Evolutionary conservation across 768 basidiomycete genomes (phyloP), one percentile per base, ranked within the genome.

Genomic region (Trametes elegans): DNA sequence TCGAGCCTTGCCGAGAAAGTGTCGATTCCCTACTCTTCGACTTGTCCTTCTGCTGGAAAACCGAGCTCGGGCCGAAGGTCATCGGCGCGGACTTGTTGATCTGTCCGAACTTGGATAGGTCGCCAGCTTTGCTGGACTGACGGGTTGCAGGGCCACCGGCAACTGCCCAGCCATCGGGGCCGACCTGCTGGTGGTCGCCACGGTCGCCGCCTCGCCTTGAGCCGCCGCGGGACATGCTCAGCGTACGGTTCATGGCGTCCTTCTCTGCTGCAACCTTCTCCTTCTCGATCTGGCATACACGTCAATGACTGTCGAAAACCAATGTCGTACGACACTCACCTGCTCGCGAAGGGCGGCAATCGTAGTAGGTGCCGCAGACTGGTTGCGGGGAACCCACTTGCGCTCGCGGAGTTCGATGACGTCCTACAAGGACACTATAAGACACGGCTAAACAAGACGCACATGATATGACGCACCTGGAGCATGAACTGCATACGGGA

Each of bases 401-500:
- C 87, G 84, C 26, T 83, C 81, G 46, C 94, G 88, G 39, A 95
- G 77, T 66, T 98, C 96, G 52, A 95, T 81, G 46, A 97, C 78
- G 73, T 98, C 96, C 94, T 98, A 64, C 7, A 35, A 18, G 43
- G 32, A 42, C 27, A 39, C 27, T 31, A 11, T n/a, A n/a, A n/a
- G n/a, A n/a, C n/a, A 56, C 51, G 7, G 40, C 18, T 1, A 11
- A n/a, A 42, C 32, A 50, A 49, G 23, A 11, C 27, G 21, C 42
- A 9, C n/a, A 2, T 18, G 13, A 7, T 57, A 49, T 10, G 23
- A 74, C 81, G 52, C 57, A 96, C 95, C 84, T 92, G 84, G 53
- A 99, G 79, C 94, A 98, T 97, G 73, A 90, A 98, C 52, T 87
- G 85, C 82, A 98, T 91, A 64, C 97, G 88, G 16, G 93, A 80